These are phyloP conservation scores for Pulveroboletus sp. DNA, from an alignment of 768 basidiomycete species.

Conservation along the genomic window DNA sequence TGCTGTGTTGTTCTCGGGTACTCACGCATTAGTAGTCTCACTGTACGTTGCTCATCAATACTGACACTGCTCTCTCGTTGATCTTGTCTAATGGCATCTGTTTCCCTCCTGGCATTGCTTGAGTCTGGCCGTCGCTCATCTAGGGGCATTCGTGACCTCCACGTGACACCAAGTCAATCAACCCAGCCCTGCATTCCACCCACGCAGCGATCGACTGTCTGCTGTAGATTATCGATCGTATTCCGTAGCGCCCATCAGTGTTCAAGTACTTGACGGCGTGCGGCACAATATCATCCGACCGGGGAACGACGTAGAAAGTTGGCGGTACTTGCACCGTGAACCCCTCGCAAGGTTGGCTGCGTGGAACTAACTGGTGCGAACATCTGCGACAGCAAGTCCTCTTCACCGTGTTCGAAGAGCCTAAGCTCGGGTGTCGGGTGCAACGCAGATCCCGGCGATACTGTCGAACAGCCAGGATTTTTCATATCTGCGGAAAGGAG, in stretches of 20 bases:
- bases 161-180: constrained; percentile 5
- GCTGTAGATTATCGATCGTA: not conserved
- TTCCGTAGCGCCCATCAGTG: not conserved
- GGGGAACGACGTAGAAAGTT: no score
- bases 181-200: not conserved
- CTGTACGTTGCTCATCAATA: not conserved
- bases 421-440: not conserved
- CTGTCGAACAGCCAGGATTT: not conserved
- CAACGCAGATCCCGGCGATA: not conserved
- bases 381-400: no score
- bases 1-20: constrained; percentile 5
- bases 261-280: no score
- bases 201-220: not conserved
- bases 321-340: no score
- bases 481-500: no score
- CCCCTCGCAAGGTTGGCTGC: no score
- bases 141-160: constrained; percentile 1
- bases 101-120: not conserved
- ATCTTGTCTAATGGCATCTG: not conserved
- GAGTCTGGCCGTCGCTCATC: not conserved
- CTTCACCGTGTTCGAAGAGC: no score
- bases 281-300: no score
- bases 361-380: no score
- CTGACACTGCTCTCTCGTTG: constrained; percentile 5
- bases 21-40: not conserved